Base-by-base conservation (phyloP, 1,284 basidiomycete species). In the Ganoderma boninense region DNA sequence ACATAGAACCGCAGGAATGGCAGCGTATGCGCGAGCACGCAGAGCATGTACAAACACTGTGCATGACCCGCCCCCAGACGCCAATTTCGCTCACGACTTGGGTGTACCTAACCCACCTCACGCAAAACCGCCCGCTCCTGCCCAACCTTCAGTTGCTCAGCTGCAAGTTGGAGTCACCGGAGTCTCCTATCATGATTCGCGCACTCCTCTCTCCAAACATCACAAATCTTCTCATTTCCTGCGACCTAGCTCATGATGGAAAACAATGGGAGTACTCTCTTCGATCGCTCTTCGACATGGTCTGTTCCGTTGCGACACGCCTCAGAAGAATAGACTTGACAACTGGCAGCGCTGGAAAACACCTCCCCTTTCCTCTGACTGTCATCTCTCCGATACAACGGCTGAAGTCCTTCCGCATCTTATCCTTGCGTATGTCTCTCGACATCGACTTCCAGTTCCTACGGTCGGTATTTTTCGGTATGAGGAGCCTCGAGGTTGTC, bases 251-350 rank as follows among this genome's bases (percentile, higher is more conserved):
- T 20, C n/a, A n/a, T 4, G 20, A 40, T 40, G 38, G 38, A 40
- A 40, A 40, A 8, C 35, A 60, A 40, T 40, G 35, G 57, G 32
- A 38, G 20, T 40, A 38, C 35, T 40, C 35, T 35, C 38, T 60
- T 60, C 57, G 57, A 13, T 38, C 38, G 35, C 57, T 60, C 11
- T 38, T 60, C 18, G 18, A 40, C 57, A 23, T 40, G n/a, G 57
- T 40, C 57, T 60, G 35, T 40, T 60, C 57, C 57, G 11, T 60
- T n/a, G 57, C 57, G 35, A 60, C 57, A n/a, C 20, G 4, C 38
- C 57, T 60, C 16, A 13, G 13, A 18, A 4, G 2, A 16, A n/a
- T 60, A 38, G 8, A 23, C 7, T 23, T 60, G 35, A 18, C 14
- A 26, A 57, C 26, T 2, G 20, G 10, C 57, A 49, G 35, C 4